Conservation (phyloP, 2,329 filamentous ascomycete genomes). For the Epichloe sibirici region DNA sequence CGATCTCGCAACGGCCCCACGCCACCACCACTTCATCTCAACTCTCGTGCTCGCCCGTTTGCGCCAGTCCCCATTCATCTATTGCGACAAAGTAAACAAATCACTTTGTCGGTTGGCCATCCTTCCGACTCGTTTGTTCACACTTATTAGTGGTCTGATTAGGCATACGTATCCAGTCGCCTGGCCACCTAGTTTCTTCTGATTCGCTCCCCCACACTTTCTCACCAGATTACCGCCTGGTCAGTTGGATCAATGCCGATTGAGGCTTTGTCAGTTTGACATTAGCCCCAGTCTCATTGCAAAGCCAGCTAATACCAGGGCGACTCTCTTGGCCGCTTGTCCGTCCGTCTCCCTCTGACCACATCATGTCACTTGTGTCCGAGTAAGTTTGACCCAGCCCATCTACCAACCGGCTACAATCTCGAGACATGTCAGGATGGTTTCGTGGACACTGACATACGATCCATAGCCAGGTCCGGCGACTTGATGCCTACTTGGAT, state of each 20-base stretch:
- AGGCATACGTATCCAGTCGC: not conserved
- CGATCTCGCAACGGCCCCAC: slow-evolving; percentile 1
- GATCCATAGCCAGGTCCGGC: slow-evolving; percentile 42
- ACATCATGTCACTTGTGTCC: slow-evolving; percentile 33
- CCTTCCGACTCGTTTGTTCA: slow-evolving; percentile 7
- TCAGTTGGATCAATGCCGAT: slow-evolving; percentile 6
- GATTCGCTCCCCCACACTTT: slow-evolving; percentile 4
- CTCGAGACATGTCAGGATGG: not conserved
- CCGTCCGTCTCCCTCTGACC: not conserved
- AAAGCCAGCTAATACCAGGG: slow-evolving; percentile 3
- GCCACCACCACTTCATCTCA: not conserved
- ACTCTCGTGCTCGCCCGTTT: not conserved
- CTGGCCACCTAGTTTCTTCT: slow-evolving; percentile 1
- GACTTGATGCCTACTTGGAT: slow-evolving; percentile 53
- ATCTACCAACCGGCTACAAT: not conserved
- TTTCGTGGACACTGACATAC: slow-evolving; percentile 7
- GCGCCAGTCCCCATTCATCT: not conserved
- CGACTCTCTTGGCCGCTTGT: not conserved
- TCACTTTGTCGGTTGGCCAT: slow-evolving; percentile 6
- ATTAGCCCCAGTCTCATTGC: slow-evolving; percentile 4
- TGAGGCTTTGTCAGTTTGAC: slow-evolving; percentile 8
- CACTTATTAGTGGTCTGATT: slow-evolving; percentile 12
- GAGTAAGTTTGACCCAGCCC: slow-evolving; percentile 26
- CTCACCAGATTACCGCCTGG: slow-evolving; percentile 2
- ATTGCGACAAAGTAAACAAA: not conserved